Conservation (phyloP, 106 monocot genomes). For the Phalaenopsis aphrodite region DNA sequence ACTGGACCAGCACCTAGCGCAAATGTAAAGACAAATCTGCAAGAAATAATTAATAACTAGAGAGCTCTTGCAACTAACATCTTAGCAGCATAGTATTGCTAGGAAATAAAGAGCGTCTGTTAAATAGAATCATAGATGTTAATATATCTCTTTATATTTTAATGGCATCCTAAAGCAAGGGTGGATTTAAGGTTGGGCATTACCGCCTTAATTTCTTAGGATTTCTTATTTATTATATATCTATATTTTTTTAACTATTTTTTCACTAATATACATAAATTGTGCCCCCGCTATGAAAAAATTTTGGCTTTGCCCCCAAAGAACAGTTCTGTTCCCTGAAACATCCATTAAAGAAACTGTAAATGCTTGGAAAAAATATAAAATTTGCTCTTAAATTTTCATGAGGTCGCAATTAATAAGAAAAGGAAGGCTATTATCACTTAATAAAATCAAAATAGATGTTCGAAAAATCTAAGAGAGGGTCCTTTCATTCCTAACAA, state of each 20-base stretch:
- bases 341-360: background rate
- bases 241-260: too few relatives aligned
- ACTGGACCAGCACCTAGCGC: conserved; percentile 92
- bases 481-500: too few relatives aligned
- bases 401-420: background rate
- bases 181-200: too few relatives aligned
- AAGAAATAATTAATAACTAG: conserved; percentile 1
- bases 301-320: background rate
- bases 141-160: background rate
- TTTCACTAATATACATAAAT: too few relatives aligned
- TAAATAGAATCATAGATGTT: background rate
- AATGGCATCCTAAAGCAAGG: background rate
- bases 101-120: background rate
- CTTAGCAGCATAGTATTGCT: background rate
- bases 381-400: background rate
- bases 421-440: background rate
- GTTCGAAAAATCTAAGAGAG: too few relatives aligned
- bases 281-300: too few relatives aligned
- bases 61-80: background rate
- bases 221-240: too few relatives aligned
- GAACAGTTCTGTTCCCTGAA: background rate
- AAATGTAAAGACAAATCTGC: conserved; percentile 86
- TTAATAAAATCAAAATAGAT: background rate
- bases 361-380: background rate
- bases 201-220: too few relatives aligned